Conservation (phyloP, 371 early-diverging fungal genomes). For the Chytridium lagenaria region DNA sequence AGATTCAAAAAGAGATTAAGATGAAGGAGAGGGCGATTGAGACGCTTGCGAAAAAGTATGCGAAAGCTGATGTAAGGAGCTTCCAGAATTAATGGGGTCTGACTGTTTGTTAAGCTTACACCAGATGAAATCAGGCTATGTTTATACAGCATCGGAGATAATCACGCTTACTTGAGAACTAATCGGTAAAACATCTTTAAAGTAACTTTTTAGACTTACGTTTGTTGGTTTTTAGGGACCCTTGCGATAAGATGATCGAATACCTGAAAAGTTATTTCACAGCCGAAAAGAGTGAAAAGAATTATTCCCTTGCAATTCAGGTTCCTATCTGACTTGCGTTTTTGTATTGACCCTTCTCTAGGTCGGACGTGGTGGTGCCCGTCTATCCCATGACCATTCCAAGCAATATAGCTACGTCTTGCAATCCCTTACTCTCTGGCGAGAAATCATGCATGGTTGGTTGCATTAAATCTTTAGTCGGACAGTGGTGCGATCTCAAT, state of each 20-base stretch:
- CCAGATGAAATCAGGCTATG: constrained; percentile 84
- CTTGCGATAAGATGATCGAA: constrained; percentile 89
- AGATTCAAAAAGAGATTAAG: constrained; percentile 84
- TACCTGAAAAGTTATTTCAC: constrained; percentile 73
- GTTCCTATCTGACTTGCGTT: not conserved
- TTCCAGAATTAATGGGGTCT: not conserved
- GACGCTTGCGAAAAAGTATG: constrained; percentile 77
- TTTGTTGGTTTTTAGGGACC: constrained; percentile 68
- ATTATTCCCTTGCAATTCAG: constrained; percentile 81
- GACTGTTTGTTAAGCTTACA: constrained; percentile 27
- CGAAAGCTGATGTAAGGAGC: constrained; percentile 32
- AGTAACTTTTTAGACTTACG: constrained; percentile 4
- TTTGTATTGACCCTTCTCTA: constrained; percentile 6
- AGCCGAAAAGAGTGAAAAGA: constrained; percentile 58
- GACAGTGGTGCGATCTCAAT: too few species aligned
- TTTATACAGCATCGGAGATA: constrained; percentile 94
- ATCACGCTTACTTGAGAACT: constrained; percentile 86
- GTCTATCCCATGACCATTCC: constrained; percentile 89
- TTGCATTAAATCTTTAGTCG: too few species aligned
- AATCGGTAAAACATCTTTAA: constrained; percentile 41
- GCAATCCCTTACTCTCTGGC: constrained; percentile 93
- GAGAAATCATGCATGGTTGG: constrained; percentile 80
- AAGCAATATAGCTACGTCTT: constrained; percentile 93
- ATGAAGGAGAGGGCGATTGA: constrained; percentile 93
- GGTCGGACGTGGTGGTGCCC: constrained; percentile 81